Base-by-base conservation (phyloP, 768 basidiomycete genomes). In the Calvatia gigantea region DNA sequence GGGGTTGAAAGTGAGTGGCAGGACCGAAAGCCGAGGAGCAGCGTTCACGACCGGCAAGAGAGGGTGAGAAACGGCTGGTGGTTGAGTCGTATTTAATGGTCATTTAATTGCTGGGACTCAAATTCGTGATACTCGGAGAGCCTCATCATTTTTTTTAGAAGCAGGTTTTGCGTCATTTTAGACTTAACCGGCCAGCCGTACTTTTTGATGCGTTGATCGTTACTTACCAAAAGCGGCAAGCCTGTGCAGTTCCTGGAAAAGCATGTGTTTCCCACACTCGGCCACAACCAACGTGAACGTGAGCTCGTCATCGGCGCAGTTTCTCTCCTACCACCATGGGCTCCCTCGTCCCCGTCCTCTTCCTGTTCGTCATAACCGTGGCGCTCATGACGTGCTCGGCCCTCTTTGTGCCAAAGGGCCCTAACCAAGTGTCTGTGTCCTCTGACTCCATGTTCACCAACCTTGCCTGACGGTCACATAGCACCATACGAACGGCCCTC, bases 401-500 rank as follows among this genome's bases (percentile, higher is more conserved):
- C 70, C 70, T 92, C 27, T 81, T 86, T 57, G 81, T 83, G 0
- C 93, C 89, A 0, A 96, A 94, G 65, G 94, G 96, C 2, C 83
- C 89, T 27, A 83, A 94, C 54, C 94, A 97, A 75, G 88, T 87
- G 95, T 96, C 67, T 61, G 89, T 81, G 5, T 32, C 12, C 17
- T 21, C 35, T 3, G 46, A 37, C 51, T 48, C 41, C 50, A 23
- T 58, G 25, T 54, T 46, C 12, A 35, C n/a, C 17, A 11, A 28
- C 12, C 27, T 27, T 8, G 12, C 4, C 42, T 33, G 4, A 32
- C 23, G 19, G 19, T 27, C 29, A n/a, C 38, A 38, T 70, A 98
- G 95, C 56, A 81, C 94, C 49, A 81, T 94, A 60, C 88, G 95
- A 61, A 89, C 93, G 1, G 81, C 80, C 59, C 66, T 93, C 45